These are phyloP conservation scores for Fusarium dlaminii DNA, from an alignment of 2,329 filamentous ascomycete species.

Conservation along the genomic window DNA sequence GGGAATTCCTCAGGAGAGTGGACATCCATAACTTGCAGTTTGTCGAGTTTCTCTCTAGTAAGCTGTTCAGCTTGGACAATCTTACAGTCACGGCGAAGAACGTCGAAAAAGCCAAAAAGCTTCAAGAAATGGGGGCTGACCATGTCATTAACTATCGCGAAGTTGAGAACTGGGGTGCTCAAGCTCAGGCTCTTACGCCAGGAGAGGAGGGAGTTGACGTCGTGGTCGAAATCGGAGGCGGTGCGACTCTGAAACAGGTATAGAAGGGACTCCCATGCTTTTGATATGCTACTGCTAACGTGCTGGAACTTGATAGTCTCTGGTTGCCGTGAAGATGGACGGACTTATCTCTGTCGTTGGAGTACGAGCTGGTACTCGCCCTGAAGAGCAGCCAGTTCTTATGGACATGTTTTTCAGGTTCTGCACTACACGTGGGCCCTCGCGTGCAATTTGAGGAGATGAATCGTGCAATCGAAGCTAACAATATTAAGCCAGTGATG, in stretches of 20 bases:
- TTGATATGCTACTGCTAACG: background rate
- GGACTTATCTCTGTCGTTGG: background rate
- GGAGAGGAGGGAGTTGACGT: background rate
- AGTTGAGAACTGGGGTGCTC: background rate
- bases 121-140: background rate
- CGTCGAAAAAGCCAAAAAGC: background rate
- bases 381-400: background rate
- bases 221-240: background rate
- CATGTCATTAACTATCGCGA: background rate
- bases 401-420: background rate
- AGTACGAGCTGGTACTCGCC: background rate
- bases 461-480: background rate
- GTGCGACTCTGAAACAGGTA: background rate
- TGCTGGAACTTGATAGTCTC: background rate
- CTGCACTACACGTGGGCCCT: background rate
- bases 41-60: too few relatives aligned
- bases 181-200: background rate
- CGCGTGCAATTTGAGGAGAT: background rate
- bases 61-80: too few relatives aligned
- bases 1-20: too few relatives aligned
- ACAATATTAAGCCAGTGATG: background rate
- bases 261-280: background rate
- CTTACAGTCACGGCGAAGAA: too few relatives aligned
- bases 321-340: background rate
- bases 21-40: too few relatives aligned